Evolutionary conservation across 768 basidiomycete genomes (phyloP), one percentile per base, ranked within the genome.

Genomic region (Amanita pseudoporphyria): DNA sequence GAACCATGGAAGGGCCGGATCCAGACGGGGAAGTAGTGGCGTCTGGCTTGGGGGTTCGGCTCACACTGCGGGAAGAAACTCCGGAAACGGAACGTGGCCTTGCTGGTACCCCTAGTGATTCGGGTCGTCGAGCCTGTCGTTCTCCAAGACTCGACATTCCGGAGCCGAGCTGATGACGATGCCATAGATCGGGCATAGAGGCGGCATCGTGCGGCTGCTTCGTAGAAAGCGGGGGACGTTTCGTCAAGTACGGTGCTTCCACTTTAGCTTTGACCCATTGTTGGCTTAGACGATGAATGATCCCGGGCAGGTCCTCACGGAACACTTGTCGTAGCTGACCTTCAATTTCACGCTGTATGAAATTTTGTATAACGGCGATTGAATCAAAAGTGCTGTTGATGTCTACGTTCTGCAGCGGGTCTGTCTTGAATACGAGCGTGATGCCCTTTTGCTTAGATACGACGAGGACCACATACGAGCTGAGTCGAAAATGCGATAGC

Each of bases 401-500:
- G 61, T 98, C 90, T 47, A 99, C 93, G 56, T 91, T 89, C 67
- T 99, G 93, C 33, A 99, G 77, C 1, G 96, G 96, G 67, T 99
- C 96, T 31, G 96, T 98, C 71, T 98, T 98, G 81, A 99, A 99
- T 21, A 98, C 96, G 47, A 99, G 81, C 0, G 96, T 98, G 62
- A 98, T 97, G 37, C 96, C 96, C 61, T 97, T 97, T 63, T 93
- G 90, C 57, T 90, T 88, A 21, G 94, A 97, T 51, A 99, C 90
- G 58, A 98, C 94, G 51, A 99, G 82, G 56, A 98, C 94, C 58
- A 99, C 88, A 60, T 97, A 97, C 28, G 95, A 96, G 58, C 81
- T 84, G 31, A 99, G 84, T 54, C 82, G 83, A 68, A 99, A 90
- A 61, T 90, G 81, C n/a, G 93, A 96, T 4, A 99, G 83, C 12